Percentiles rank a stretch among this genome's conserved stretches.
phyloP scores from a whole-genome alignment of 2,329 filamentous ascomycete genomes.

The Macroventuria anomochaeta region DNA sequence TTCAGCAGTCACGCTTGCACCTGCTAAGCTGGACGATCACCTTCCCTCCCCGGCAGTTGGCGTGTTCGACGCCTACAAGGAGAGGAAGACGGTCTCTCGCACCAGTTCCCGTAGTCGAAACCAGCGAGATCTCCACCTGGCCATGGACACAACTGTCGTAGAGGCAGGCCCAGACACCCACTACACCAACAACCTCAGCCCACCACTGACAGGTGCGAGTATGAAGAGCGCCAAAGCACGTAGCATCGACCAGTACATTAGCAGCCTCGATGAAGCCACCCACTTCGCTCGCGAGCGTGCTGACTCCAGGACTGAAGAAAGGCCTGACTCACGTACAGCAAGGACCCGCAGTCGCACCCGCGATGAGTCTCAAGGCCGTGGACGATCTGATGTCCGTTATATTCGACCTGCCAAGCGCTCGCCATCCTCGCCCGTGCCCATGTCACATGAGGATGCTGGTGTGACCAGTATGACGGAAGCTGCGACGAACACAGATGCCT shows the following conservation, averaged over 20 bases:
- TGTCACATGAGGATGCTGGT: constrained; percentile 83
- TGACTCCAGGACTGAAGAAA: constrained; percentile 52
- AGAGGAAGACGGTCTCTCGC: constrained; percentile 66
- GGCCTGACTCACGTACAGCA: constrained; percentile 55
- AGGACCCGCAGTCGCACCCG: constrained; percentile 56
- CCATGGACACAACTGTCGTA: constrained; percentile 54
- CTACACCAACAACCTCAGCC: constrained; percentile 62
- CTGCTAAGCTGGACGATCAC: constrained; percentile 36
- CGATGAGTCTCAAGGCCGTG: constrained; percentile 73
- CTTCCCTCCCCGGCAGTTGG: constrained; percentile 73
- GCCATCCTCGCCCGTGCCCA: constrained; percentile 88
- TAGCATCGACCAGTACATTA: constrained; percentile 83
- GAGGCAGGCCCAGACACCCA: constrained; percentile 40
- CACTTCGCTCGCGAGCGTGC: constrained; percentile 57
- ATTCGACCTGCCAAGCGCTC: constrained; percentile 82
- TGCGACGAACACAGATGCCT: constrained; percentile 53
- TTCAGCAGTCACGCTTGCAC: constrained; percentile 45
- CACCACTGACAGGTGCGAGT: constrained; percentile 55
- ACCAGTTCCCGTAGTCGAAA: constrained; percentile 81
- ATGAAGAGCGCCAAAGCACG: constrained; percentile 65
- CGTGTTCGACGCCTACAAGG: constrained; percentile 67
- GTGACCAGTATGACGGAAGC: constrained; percentile 55
- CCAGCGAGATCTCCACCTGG: constrained; percentile 69
- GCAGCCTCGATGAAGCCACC: constrained; percentile 79
- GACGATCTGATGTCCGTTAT: constrained; percentile 68